Evolutionary conservation across 2,329 filamentous ascomycete genomes (phyloP), one percentile per base, ranked within the genome.

Genomic region (Stenocarpella maydis): DNA sequence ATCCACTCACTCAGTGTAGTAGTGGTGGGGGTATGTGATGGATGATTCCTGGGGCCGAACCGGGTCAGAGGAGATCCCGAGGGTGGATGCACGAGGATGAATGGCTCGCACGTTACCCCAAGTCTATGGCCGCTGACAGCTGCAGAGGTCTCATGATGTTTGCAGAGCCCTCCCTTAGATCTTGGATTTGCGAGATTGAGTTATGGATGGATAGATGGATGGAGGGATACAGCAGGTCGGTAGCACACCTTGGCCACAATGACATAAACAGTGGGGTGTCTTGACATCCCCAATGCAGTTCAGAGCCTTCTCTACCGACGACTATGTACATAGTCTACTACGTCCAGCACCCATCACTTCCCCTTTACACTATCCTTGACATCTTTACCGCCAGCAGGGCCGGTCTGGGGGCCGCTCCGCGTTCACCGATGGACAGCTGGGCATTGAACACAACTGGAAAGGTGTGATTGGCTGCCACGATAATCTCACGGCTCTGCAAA

Each of bases 391-490:
- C 58, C 58, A 31, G 12, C 55, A 47, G 21, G 24, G 31, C 65
- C 31, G 54, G 39, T 28, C 63, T 34, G 50, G 58, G 58, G 34
- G 58, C 9, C 31, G 21, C 43, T 67, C 47, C 64, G 37, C 45
- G 37, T 58, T 54, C 65, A 63, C 58, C 26, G 41, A 41, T 41
- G 58, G 58, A 61, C 41, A 61, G 41, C 58, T 47, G 58, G 41
- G 41, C 58, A 61, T 58, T 54, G 26, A 41, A 28, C 19, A 4
- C 65, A 58, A 67, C 65, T 37, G 54, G 31, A 26, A 17, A 47
- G 45, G 52, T 39, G 39, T 67, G 65, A 67, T 67, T 67, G 65
- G 65, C 65, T 28, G 65, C 19, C 65, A 67, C 52, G 65, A 67
- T 54, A 67, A 67, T 55, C 54, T 67, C 54, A 58, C 65, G 55